Base-by-base conservation (phyloP, 2,329 filamentous ascomycete genomes). In the Penicillium hordei region DNA sequence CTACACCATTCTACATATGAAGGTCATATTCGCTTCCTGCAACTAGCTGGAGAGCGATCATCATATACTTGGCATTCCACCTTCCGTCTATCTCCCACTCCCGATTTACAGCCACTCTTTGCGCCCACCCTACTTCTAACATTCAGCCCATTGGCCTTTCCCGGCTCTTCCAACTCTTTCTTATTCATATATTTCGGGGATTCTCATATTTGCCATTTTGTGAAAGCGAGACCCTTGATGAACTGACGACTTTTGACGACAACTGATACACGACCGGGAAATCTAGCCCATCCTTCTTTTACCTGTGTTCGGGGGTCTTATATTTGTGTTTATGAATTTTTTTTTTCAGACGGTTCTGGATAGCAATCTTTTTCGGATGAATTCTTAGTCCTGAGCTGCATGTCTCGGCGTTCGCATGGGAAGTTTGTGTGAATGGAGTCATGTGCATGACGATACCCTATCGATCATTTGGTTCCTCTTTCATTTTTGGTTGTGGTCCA, bases 391-490 rank as follows among this genome's bases (percentile, higher is more conserved):
- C 46, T 39, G 42, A 55, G 58, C 53, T 68, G 68, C 66, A 71
- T 72, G 57, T 67, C 64, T 59, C 66, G 70, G 70, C 68, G 70
- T 71, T 57, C 55, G 59, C 52, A 55, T 57, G 64, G 65, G 65
- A 64, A 52, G 50, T 25, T 60, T 64, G 52, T 66, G 51, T 70
- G 66, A 63, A 65, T 69, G 67, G 62, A 60, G 60, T 64, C 59
- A 49, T 62, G 63, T 69, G 69, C 70, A 72, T 73, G 66, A 67
- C 68, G 67, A 73, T 72, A 73, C 67, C 70, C 70, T 64, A 66
- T 69, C 61, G 59, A 67, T 64, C 63, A 58, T 55, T 59, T 49
- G 51, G 27, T 49, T 55, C 8, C 48, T 38, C 42, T 54, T 52
- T 36, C 59, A 60, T 62, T 55, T 62, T 58, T 60, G 60, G 61